A percentile compares a stretch with the other conserved stretches of the same genome.
Evolutionary conservation across 306 rosid species (phyloP).

Genomic region (Aeschynomene evenia): DNA sequence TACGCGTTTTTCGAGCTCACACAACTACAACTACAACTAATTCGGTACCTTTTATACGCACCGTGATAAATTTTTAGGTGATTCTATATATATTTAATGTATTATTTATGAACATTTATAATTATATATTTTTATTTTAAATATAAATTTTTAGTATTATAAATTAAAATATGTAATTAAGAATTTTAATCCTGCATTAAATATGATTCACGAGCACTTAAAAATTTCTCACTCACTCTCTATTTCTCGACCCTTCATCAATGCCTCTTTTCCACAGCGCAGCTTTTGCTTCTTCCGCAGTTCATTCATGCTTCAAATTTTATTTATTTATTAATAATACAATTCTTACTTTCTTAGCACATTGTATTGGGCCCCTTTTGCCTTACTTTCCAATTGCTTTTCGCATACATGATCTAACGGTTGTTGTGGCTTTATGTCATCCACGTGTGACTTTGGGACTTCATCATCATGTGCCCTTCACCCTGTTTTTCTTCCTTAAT

Average conservation of each 20-base stretch:
- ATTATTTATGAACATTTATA: too few relatives aligned
- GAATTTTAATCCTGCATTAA: too few relatives aligned
- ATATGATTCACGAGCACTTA: too few relatives aligned
- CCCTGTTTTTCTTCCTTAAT: neutral
- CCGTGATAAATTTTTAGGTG: too few relatives aligned
- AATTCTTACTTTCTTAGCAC: neutral
- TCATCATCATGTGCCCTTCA: neutral
- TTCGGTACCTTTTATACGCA: constrained; percentile 35
- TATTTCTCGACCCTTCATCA: neutral
- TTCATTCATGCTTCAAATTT: neutral
- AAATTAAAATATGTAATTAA: too few relatives aligned
- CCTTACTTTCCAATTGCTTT: neutral
- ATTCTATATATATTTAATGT: too few relatives aligned
- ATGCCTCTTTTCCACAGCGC: constrained; percentile 24
- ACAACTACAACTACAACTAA: too few relatives aligned
- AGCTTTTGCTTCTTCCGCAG: constrained; percentile 29
- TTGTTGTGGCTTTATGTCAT: neutral
- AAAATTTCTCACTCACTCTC: constrained; percentile 18
- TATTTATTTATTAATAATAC: neutral
- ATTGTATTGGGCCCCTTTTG: neutral
- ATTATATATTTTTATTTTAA: too few relatives aligned
- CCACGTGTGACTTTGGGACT: neutral
- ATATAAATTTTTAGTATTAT: too few relatives aligned
- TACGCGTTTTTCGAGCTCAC: constrained; percentile 56
- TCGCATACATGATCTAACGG: neutral